These are phyloP conservation scores for Entomortierella parvispora DNA, from an alignment of 192 early-diverging fungal genomes.

Conservation along the genomic window DNA sequence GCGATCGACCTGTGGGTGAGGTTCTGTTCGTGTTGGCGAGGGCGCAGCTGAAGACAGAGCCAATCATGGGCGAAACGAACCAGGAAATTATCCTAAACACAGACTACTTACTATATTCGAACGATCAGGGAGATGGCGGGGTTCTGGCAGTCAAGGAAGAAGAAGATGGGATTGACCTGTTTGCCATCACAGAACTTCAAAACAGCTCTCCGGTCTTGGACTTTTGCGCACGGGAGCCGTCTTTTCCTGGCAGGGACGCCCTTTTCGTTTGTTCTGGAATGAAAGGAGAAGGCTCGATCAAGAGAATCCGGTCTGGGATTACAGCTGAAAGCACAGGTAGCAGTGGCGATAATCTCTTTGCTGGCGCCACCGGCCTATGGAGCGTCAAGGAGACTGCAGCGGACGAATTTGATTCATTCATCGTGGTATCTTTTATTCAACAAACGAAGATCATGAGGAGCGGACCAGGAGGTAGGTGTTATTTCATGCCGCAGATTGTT, in stretches of 20 bases:
- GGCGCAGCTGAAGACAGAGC: slow-evolving; percentile 1
- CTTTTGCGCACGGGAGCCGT: slow-evolving; percentile 32
- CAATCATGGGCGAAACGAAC: background rate
- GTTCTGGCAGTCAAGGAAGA: slow-evolving; percentile 35
- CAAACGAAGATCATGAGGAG: slow-evolving; percentile 34
- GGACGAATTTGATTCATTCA: slow-evolving; percentile 18
- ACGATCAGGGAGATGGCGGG: slow-evolving; percentile 31
- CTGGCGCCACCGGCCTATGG: slow-evolving; percentile 35
- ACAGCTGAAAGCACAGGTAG: slow-evolving; percentile 32
- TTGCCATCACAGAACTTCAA: slow-evolving; percentile 19
- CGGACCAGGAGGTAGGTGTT: slow-evolving; percentile 16
- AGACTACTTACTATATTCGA: slow-evolving; percentile 37
- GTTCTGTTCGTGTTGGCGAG: slow-evolving; percentile 25
- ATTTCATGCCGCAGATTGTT: background rate
- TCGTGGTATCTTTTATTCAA: slow-evolving; percentile 36
- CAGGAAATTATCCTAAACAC: slow-evolving; percentile 20
- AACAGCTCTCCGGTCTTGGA: slow-evolving; percentile 37
- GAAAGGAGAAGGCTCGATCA: slow-evolving; percentile 21
- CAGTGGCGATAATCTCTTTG: slow-evolving; percentile 36
- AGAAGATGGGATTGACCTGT: slow-evolving; percentile 32
- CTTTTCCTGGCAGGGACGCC: slow-evolving; percentile 29
- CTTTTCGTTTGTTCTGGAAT: slow-evolving; percentile 39
- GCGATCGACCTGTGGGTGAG: slow-evolving; percentile 26
- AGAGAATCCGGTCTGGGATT: slow-evolving; percentile 29
- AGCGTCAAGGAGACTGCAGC: slow-evolving; percentile 11